Evolutionary conservation across 83 land plant species (phyloP), one percentile per base, ranked within the genome.

Genomic region (Picea abies): DNA sequence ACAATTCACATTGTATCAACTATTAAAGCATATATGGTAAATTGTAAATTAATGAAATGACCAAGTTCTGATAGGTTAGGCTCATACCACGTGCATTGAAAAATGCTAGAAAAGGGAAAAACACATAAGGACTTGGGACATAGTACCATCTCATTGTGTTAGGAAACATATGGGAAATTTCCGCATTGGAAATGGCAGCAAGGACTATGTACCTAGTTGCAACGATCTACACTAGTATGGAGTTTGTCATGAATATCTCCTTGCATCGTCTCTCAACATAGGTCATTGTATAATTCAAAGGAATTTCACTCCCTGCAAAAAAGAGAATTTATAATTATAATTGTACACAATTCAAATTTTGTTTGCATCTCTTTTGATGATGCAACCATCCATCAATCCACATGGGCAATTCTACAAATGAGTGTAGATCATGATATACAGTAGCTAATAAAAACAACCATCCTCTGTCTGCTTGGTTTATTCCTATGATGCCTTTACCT

Each of bases 51-150:
- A 29, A 29, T 29, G 29, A 29, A 29, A 29, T 29, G 35, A 90
- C 86, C n/a, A 89, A 82, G 82, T 86, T 87, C 86, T 86, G 87
- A 81, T 89, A 86, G 0, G 90, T 89, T 44, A 89, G 82, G n/a
- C 90, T 90, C 47, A 79, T 80, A 17, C 90, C 90, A n/a, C 86
- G 84, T 17, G 90, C 75, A 81, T 89, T 89, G 78, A 90, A 82
- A 84, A 89, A 89, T 61, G 86, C 91, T 15, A 89, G 49, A 62
- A 81, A 39, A 0, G 90, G 89, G 39, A 84, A 90, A 19, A 89
- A 22, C 26, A 80, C 10, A 73, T 89, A 86, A 4, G 78, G 41
- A 22, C 83, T 68, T 58, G 83, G 47, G 5, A 94, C 81, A 68
- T 92, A 82, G 81, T 90, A 94, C 82, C 77, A 35, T 52, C 56